A percentile compares a stretch with the other conserved stretches of the same genome.
Conservation (phyloP, 768 basidiomycete genomes). For the Boletus huronensis region DNA sequence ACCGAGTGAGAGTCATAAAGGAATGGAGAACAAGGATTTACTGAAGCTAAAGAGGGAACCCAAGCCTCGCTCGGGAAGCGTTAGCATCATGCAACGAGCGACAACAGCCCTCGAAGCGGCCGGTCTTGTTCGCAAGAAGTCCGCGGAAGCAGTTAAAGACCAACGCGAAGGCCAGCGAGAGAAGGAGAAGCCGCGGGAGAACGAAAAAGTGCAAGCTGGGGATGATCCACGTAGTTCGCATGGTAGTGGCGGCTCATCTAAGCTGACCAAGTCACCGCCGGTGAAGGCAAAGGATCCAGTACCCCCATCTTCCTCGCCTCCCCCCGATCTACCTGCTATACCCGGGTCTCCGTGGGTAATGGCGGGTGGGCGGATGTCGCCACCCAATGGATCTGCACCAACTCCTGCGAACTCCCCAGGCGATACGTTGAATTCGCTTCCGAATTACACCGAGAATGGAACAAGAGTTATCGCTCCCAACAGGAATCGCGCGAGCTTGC, state of each 20-base stretch:
- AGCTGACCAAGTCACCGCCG: slow-evolving; percentile 69
- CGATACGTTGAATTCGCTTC: slow-evolving; percentile 47
- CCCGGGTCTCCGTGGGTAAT: slow-evolving; percentile 75
- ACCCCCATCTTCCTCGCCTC: slow-evolving; percentile 48
- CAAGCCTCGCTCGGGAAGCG: slow-evolving; percentile 80
- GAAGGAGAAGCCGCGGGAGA: slow-evolving; percentile 41
- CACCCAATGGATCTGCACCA: slow-evolving; percentile 34
- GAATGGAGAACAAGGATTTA: slow-evolving; percentile 44
- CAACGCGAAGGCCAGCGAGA: slow-evolving; percentile 48
- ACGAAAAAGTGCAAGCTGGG: slow-evolving; percentile 40
- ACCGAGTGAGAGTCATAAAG: slow-evolving; percentile 57
- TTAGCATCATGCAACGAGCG: slow-evolving; percentile 94
- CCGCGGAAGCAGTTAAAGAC: slow-evolving; percentile 66
- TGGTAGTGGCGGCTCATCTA: slow-evolving; percentile 55
- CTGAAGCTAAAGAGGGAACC: slow-evolving; percentile 47
- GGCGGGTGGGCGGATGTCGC: slow-evolving; percentile 42
- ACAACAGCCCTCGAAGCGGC: slow-evolving; percentile 88
- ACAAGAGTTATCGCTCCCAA: slow-evolving; percentile 36
- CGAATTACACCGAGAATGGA: slow-evolving; percentile 34
- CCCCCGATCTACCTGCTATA: slow-evolving; percentile 36
- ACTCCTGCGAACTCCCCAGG: slow-evolving; percentile 55
- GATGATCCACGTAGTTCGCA: slow-evolving; percentile 65
- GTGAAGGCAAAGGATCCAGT: slow-evolving; percentile 48
- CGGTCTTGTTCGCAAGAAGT: slow-evolving; percentile 80
- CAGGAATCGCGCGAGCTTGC: slow-evolving; percentile 72